Base-by-base conservation (phyloP, 805 yeast species). In the Ogataea parapolymorpha region DNA sequence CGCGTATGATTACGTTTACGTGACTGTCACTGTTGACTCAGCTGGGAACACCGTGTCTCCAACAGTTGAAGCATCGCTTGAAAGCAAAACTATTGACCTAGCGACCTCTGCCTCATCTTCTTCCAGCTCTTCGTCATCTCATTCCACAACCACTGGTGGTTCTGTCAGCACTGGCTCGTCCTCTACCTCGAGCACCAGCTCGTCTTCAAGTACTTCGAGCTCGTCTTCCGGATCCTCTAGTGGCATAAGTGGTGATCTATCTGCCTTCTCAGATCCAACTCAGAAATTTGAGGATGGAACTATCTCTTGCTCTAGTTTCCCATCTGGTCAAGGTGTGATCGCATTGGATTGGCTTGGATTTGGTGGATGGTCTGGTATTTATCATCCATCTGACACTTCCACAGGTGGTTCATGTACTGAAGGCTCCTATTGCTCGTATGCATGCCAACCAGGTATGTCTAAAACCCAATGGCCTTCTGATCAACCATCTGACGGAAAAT, bases 301-400 rank as follows among this genome's bases (percentile, higher is more conserved):
- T 29, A 59, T 79, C 56, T 64, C 72, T 45, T 88, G 96, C 72
- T 63, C 72, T 45, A 62, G 69, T 41, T 83, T 88, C 76, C 95
- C 91, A 61, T 60, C 77, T 37, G 95, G 93, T 48, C 75, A 85
- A 58, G 95, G 95, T 74, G 95, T 88, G 45, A 70, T 88, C 56
- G 65, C 86, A 23, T 68, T 86, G 33, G 82, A 81, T 69, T 73
- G 74, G 73, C 72, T 82, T 36, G 85, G 82, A 28, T 77, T 79
- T 50, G 95, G 93, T 50, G 96, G 96, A 55, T 61, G 63, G 60
- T 75, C 95, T 39, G 67, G 65, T 32, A 41, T 48, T 9, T 48
- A 48, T 42, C 51, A 48, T 31, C 49, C 51, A 18, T 33, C 45
- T 3, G 68, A 77, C 52, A 61, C 72, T 45, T 62, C 80, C 34